Percentiles rank a stretch among this genome's conserved stretches.
These are phyloP conservation scores for Centella asiatica DNA, from an alignment of 129 eudicot genomes.

Conservation along the genomic window DNA sequence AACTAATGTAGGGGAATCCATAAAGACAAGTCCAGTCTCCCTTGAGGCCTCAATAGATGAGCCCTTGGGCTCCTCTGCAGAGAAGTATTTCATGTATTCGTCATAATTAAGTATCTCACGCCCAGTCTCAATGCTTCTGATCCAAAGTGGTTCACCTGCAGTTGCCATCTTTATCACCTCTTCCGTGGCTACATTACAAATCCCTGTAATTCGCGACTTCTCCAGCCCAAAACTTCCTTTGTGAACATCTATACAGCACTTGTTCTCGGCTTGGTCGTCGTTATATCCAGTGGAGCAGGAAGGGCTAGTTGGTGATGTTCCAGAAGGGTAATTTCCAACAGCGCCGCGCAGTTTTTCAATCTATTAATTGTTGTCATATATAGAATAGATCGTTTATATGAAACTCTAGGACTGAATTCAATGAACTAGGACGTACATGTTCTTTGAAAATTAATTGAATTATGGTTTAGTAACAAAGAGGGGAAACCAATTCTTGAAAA, in stretches of 20 bases:
- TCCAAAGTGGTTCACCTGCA: slow-evolving; percentile 76
- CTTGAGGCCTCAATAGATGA: slow-evolving; percentile 86
- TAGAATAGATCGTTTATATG: too few relatives aligned
- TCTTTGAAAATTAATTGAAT: too few relatives aligned
- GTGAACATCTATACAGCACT: slow-evolving; percentile 59
- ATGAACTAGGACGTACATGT: too few relatives aligned
- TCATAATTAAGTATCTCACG: slow-evolving; percentile 91
- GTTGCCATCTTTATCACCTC: slow-evolving; percentile 74
- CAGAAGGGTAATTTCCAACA: slow-evolving; percentile 47
- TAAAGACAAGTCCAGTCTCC: slow-evolving; percentile 53
- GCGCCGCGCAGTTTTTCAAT: slow-evolving; percentile 66
- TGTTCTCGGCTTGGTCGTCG: slow-evolving; percentile 51
- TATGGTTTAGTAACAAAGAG: too few relatives aligned
- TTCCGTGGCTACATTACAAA: slow-evolving; percentile 48
- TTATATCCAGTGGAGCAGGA: slow-evolving; percentile 46
- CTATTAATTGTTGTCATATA: slow-evolving; percentile 29
- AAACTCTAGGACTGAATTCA: too few relatives aligned
- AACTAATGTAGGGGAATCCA: slow-evolving; percentile 65
- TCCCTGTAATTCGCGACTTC: slow-evolving; percentile 51
- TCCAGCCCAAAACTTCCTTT: slow-evolving; percentile 65
- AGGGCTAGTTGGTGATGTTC: slow-evolving; percentile 50
- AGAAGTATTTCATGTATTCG: slow-evolving; percentile 57
- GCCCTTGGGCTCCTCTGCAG: slow-evolving; percentile 30
- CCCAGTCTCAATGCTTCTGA: slow-evolving; percentile 78
- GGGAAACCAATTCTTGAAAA: too few relatives aligned